Base-by-base conservation (phyloP, 2,329 filamentous ascomycete species). In the Cordyceps fumosorosea region DNA sequence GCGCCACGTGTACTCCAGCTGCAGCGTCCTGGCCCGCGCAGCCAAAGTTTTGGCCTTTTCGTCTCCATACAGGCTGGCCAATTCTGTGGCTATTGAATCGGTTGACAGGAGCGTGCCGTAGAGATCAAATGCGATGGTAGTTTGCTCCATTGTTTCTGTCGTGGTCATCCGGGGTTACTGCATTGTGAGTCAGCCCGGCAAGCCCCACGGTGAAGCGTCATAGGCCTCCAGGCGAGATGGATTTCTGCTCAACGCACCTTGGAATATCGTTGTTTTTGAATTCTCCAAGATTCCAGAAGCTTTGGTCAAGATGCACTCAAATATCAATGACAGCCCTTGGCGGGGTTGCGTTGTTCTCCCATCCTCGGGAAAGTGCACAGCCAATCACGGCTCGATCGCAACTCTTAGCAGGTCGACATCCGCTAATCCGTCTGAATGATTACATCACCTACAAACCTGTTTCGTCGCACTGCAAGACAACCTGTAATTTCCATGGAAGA, bases 1-100 rank as follows among this genome's bases (percentile, higher is more conserved):
- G 57, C 89, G 79, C 87, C 87, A 92, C 45, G 89, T 90, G 68
- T 91, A 93, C 73, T 91, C 89, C 10, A 92, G 77, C 72, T 92
- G 89, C 69, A 88, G 88, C 34, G 81, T 80, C 62, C 89, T 79
- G 83, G 89, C 91, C 68, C 83, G 73, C 18, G 79, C 72, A 5
- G 88, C 84, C 37, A 91, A 78, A 0, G 73, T 72, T 26, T 78
- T 73, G 3, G 86, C 84, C 66, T 81, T 81, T 5, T 85, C 82
- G 34, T 81, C 71, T 7, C 82, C 85, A 67, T 85, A 85, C 62
- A 86, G 73, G 37, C 76, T 73, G 18, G 80, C 80, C 14, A 92
- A 75, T 63, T 86, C 78, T 42, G 79, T 74, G 7, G 82, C 80
- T 65, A 91, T 89, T 34, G 86, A 89, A 50, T 85, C 83, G 1